Percentiles rank a stretch among this genome's conserved stretches.
Conservation (phyloP, 805 yeast species). For the Yarrowia sp. region DNA sequence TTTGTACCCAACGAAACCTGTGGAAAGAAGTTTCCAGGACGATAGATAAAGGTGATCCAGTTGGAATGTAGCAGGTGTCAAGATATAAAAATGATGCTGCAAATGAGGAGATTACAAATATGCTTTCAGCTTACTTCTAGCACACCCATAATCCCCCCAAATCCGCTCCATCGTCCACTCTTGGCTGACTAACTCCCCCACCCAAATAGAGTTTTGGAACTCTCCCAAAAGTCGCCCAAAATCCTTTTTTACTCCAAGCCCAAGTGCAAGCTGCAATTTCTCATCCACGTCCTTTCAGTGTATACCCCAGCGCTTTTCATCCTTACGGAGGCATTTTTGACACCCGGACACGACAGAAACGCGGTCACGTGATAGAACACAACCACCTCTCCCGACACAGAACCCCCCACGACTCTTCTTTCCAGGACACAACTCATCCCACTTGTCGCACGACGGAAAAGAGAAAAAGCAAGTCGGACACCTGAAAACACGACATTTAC, state of each 20-base stretch:
- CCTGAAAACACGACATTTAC: not conserved
- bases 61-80: not conserved
- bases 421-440: too few species aligned
- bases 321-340: not conserved
- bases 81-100: not conserved
- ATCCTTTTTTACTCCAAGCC: constrained; percentile 32
- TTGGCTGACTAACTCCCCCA: constrained; percentile 26
- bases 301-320: not conserved
- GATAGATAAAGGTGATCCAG: not conserved
- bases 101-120: not conserved
- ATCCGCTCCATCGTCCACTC: not conserved
- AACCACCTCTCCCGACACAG: not conserved
- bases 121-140: not conserved
- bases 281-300: constrained; percentile 6
- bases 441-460: not conserved
- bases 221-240: constrained; percentile 15
- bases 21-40: constrained; percentile 1
- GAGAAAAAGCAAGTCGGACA: constrained; percentile 8
- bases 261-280: constrained; percentile 6
- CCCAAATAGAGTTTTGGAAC: constrained; percentile 30
- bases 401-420: not conserved
- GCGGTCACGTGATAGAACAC: not conserved
- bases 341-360: not conserved
- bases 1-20: constrained; percentile 27
- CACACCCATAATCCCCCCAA: not conserved